These are phyloP conservation scores for Malassezia psittaci DNA, from an alignment of 1,284 basidiomycete species.

Conservation along the genomic window DNA sequence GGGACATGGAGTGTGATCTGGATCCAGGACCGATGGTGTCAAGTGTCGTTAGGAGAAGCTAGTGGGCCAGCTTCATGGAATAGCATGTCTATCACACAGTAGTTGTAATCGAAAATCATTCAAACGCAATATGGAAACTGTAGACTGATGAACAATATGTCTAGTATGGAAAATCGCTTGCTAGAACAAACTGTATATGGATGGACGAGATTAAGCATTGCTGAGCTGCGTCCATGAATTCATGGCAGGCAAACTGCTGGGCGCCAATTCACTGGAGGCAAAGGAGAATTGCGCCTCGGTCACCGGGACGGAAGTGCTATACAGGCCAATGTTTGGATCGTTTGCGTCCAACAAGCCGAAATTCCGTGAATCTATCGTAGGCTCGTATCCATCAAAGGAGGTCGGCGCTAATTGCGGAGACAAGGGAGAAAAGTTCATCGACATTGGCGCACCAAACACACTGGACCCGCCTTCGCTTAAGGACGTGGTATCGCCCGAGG, in stretches of 20 bases:
- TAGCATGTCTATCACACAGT: no score
- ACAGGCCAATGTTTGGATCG: constrained; percentile 1
- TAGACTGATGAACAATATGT: no score
- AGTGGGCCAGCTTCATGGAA: constrained; percentile 23
- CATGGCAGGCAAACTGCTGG: constrained; percentile 14
- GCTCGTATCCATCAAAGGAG: constrained; percentile 7
- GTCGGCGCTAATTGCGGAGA: constrained; percentile 16
- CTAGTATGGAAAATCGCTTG: no score
- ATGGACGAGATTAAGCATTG: no score
- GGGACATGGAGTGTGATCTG: constrained; percentile 89
- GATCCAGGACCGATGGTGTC: constrained; percentile 69
- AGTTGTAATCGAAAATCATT: no score
- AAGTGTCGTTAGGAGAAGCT: constrained; percentile 30
- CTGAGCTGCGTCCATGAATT: constrained; percentile 13
- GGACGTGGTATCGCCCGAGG: constrained; percentile 10
- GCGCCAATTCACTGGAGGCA: constrained; percentile 3
- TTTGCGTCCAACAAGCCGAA: neutral
- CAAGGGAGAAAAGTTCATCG: constrained; percentile 10
- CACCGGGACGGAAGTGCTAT: constrained; percentile 14
- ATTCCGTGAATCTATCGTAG: neutral
- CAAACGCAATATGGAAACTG: no score
- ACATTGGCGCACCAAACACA: neutral
- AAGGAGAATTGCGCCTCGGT: neutral
- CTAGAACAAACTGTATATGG: no score
- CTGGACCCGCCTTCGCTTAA: constrained; percentile 5